These are phyloP conservation scores for Diplodia corticola DNA, from an alignment of 2,329 filamentous ascomycete genomes.

Conservation along the genomic window DNA sequence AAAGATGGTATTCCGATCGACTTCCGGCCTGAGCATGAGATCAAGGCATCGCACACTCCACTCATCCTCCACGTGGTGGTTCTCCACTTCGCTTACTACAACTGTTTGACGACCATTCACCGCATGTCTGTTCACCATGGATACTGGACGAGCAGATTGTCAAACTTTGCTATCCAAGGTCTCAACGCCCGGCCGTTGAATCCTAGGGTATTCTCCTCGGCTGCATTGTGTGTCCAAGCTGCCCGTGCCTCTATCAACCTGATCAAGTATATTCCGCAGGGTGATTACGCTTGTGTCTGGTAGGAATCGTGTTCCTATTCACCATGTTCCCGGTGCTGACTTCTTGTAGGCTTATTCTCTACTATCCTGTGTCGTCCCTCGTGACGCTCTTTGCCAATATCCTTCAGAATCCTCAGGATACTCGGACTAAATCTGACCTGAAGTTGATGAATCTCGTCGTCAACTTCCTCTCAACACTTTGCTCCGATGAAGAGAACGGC, in stretches of 20 bases:
- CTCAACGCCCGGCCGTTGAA: constrained; percentile 89
- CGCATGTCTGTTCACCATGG: constrained; percentile 98
- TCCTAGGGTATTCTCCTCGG: constrained; percentile 90
- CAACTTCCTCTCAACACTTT: constrained; percentile 84
- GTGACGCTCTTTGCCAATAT: constrained; percentile 97
- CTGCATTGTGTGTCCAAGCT: constrained; percentile 87
- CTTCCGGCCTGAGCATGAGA: constrained; percentile 95
- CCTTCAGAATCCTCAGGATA: constrained; percentile 89
- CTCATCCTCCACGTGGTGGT: constrained; percentile 94
- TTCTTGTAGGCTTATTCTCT: constrained; percentile 72
- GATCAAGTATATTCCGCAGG: constrained; percentile 93
- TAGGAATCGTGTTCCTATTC: constrained; percentile 47
- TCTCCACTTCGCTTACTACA: constrained; percentile 96
- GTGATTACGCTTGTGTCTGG: constrained; percentile 94
- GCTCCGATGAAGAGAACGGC: constrained; percentile 84
- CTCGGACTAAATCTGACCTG: constrained; percentile 82
- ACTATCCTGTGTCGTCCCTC: constrained; percentile 92
- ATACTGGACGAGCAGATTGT: constrained; percentile 94
- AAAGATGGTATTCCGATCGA: constrained; percentile 94
- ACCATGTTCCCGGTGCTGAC: constrained; percentile 32
- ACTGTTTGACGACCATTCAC: constrained; percentile 95
- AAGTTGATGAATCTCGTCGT: constrained; percentile 92
- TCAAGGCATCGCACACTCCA: constrained; percentile 87
- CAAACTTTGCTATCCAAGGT: constrained; percentile 92
- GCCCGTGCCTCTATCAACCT: constrained; percentile 90